Base-by-base conservation (phyloP, 139 green algal species). In the Haematococcus sp. region DNA sequence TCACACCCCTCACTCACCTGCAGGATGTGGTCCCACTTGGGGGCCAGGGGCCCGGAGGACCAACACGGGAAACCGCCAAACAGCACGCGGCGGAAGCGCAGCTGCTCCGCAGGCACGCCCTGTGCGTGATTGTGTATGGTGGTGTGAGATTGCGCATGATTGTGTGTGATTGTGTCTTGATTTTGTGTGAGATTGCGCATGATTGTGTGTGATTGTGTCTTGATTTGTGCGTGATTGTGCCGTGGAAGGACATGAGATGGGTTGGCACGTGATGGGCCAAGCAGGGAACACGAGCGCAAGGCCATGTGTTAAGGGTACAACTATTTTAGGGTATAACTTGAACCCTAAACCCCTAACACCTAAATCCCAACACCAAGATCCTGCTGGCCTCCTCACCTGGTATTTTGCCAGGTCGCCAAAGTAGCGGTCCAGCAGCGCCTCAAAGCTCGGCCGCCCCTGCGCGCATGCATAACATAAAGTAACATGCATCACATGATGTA, bases 21-120 rank as follows among this genome's bases (percentile, higher is more conserved):
- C 54, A 93, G 51, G 40, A 94, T 74, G 44, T 88, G 76, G 74
- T 91, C 83, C 54, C 88, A 92, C 4, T 52, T 56, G 1, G 90
- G 88, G 44, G 61, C 51, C 56, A 94, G 77, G 0, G 90, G 90
- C 0, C 68, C 74, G 71, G 77, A 59, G 13, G 2, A 43, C 61
- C 88, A 93, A 71, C 84, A 90, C 2, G 90, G 90, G 60, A 94
- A 92, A 28, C 76, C 90, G 43, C 85, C 90, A 74, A 92, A 90
- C 31, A 94, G 79, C 30, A 94, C 76, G 0, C 87, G 78, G 76
- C 80, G 82, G 63, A 88, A 88, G 23, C 77, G 44, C 16, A 97
- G 77, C 30, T 85, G 33, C 1, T 80, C 68, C 44, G 92, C 74
- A 0, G 80, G 31, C 16, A 91, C 59, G 56, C 68, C 72, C 79